Conservation (phyloP, 2,329 filamentous ascomycete genomes). For the Zalaria sp. region DNA sequence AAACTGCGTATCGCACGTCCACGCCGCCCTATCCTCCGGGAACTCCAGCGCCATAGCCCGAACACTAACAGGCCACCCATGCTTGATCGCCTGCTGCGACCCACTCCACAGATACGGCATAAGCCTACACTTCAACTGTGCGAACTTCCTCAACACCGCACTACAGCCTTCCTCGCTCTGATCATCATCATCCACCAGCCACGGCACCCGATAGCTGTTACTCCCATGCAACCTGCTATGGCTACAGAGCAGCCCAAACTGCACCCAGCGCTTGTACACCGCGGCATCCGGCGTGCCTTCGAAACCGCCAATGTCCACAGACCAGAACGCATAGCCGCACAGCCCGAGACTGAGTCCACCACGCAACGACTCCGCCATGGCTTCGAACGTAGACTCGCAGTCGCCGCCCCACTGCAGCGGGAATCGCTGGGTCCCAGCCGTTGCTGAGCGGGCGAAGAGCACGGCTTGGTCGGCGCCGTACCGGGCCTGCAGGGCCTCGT, state of each 20-base stretch:
- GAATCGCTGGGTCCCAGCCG: constrained; percentile 54
- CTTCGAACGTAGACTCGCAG: constrained; percentile 59
- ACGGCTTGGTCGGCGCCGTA: constrained; percentile 41
- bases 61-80: constrained; percentile 46
- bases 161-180: constrained; percentile 31
- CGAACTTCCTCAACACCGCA: constrained; percentile 40
- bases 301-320: constrained; percentile 58
- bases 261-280: constrained; percentile 68
- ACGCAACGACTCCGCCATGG: constrained; percentile 56
- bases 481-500: constrained; percentile 45
- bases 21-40: constrained; percentile 53
- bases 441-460: constrained; percentile 54
- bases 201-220: constrained; percentile 59
- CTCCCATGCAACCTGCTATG: constrained; percentile 60
- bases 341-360: constrained; percentile 51
- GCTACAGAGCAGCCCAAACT: constrained; percentile 57
- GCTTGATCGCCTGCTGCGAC: constrained; percentile 33
- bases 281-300: constrained; percentile 47
- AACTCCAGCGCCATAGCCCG: constrained; percentile 57
- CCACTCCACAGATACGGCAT: constrained; percentile 45
- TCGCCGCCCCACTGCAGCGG: constrained; percentile 60
- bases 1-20: constrained; percentile 56
- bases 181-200: constrained; percentile 53
- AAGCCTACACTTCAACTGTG: constrained; percentile 39
- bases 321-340: constrained; percentile 54